Evolutionary conservation across 306 rosid genomes (phyloP), one percentile per base, ranked within the genome.

Genomic region (Lupinus albus): DNA sequence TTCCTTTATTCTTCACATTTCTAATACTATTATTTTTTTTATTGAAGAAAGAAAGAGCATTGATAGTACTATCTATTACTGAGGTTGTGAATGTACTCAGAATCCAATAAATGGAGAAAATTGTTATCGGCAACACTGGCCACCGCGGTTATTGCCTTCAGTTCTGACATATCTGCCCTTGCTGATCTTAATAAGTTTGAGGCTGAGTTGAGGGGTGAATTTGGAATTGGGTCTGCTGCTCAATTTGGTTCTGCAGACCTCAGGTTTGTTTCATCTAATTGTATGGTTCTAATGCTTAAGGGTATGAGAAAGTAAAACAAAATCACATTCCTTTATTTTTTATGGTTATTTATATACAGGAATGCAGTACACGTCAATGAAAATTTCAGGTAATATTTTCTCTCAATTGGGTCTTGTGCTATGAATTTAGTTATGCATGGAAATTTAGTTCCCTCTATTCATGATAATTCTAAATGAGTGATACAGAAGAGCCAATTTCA

Each of bases 401-500:
- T 25, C 28, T 1, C 28, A 25, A 25, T 25, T 25, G 28, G 28
- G 2, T 25, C 28, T 25, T 25, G 28, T 25, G 28, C n/a, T n/a
- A n/a, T n/a, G n/a, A n/a, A n/a, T n/a, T n/a, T n/a, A n/a, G n/a
- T n/a, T n/a, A n/a, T n/a, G n/a, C n/a, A n/a, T n/a, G n/a, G 53
- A 49, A 38, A 52, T 80, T 76, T 33, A 25, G 59, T 32, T 72
- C 70, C 68, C 41, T 51, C 41, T 61, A 52, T 74, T 79, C 77
- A 71, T 64, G 70, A 76, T 74, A 44, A 57, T 36, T 79, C 50
- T 72, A 36, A 70, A 74, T 65, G 82, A 55, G 74, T 78, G 67
- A 72, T 76, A 72, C 98, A 89, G 98, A 78, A 85, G 98, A 77
- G 97, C 98, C 81, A 93, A 93, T 85, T 93, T 93, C 87, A 93